Conservation (phyloP, 768 basidiomycete genomes). For the Udeniomyces megalosporus region DNA sequence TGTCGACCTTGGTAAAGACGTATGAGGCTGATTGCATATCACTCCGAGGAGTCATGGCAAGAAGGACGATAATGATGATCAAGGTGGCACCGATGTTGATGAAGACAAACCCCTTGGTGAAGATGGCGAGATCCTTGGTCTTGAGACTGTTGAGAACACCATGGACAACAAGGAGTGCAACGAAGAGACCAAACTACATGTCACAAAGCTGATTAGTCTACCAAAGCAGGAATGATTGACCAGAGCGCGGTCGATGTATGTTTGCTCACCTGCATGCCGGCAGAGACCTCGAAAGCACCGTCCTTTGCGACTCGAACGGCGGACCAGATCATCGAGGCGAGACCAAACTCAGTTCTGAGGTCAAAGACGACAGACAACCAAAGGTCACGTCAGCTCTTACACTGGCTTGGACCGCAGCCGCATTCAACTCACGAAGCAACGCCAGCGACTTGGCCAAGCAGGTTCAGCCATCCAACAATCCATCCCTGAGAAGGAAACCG, state of each 20-base stretch:
- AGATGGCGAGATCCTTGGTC: conserved; percentile 53
- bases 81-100: conserved; percentile 53
- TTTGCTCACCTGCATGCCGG: conserved; percentile 61
- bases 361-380: too few species aligned
- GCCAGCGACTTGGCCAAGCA: conserved; percentile 15
- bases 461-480: conserved; percentile 26
- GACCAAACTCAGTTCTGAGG: conserved; percentile 3
- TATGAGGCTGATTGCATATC: conserved; percentile 68
- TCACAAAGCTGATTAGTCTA: conserved; percentile 25
- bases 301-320: conserved; percentile 41
- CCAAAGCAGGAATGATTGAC: too few species aligned
- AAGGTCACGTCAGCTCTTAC: too few species aligned
- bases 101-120: conserved; percentile 64
- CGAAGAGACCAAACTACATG: conserved; percentile 62
- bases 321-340: conserved; percentile 35
- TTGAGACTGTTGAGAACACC: conserved; percentile 39
- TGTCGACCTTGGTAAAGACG: conserved; percentile 60
- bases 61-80: conserved; percentile 68
- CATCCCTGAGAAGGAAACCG: conserved; percentile 23
- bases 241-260: conserved; percentile 29
- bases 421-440: conserved; percentile 5
- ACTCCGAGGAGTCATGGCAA: conserved; percentile 43
- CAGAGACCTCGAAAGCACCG: conserved; percentile 44
- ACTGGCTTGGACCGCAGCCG: too few species aligned
- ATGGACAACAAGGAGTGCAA: conserved; percentile 58